Percentiles rank a stretch among this genome's conserved stretches.
Conservation (phyloP, 257 asterid species). For the Leptodermis oblonga region DNA sequence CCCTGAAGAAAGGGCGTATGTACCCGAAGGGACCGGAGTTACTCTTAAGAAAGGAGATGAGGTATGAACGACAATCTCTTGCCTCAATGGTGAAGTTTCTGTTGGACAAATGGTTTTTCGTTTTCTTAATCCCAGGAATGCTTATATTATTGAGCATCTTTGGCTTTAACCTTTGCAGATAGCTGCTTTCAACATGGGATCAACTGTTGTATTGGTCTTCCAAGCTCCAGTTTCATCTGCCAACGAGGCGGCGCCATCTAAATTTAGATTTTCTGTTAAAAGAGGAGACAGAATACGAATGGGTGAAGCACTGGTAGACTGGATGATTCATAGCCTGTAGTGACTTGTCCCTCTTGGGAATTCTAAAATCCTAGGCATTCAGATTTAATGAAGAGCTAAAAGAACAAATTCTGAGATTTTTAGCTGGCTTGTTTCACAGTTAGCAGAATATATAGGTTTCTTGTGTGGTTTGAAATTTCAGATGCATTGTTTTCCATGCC, state of each 20-base stretch:
- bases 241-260: conserved; percentile 33
- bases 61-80: conserved; percentile 35
- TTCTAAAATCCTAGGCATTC: neutral
- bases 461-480: no score
- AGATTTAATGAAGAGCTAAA: neutral
- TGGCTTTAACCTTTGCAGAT: conserved; percentile 42
- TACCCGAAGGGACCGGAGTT: conserved; percentile 61
- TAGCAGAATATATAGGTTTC: neutral
- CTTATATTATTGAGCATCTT: conserved; percentile 5
- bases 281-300: conserved; percentile 61
- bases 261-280: conserved; percentile 61
- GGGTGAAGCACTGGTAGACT: conserved; percentile 92
- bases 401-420: neutral
- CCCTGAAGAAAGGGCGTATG: conserved; percentile 61
- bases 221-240: conserved; percentile 63
- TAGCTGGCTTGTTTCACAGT: neutral
- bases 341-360: neutral
- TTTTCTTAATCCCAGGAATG: no score
- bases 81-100: neutral
- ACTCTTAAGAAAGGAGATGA: conserved; percentile 84
- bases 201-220: conserved; percentile 90
- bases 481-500: no score
- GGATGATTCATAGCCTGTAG: conserved; percentile 30
- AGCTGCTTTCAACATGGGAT: conserved; percentile 95
- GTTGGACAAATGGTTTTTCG: neutral